Evolutionary conservation across 768 basidiomycete species (phyloP), one percentile per base, ranked within the genome.

Genomic region (Agrocybe pediades): DNA sequence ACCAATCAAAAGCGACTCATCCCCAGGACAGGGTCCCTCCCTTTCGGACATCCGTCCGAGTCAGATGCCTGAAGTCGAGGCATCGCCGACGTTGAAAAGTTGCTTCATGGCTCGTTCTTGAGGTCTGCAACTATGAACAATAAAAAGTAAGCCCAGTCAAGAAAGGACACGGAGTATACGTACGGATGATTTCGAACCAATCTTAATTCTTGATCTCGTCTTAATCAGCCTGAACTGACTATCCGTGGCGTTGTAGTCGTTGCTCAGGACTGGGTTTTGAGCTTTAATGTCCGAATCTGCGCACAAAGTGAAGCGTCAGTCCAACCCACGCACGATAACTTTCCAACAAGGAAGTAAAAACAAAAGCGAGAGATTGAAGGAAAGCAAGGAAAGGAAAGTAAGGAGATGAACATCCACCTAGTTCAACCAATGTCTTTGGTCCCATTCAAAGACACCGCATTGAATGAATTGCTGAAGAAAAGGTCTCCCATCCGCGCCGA

Each of bases 221-320:
- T 60, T 55, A 6, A 62, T 68, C 16, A 77, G 68, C 2, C 33
- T 56, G 57, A 73, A 23, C 58, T 60, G 43, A 78, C 57, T 15
- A n/a, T 73, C 74, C 11, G 66, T 59, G 33, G 41, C 33, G 15
- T 59, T 43, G 54, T 74, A 79, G 49, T 67, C 73, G 4, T 56
- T 33, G 62, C 78, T 79, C 62, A 79, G 56, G 9, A 68, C 72
- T 26, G 57, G 45, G 26, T 78, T 71, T 52, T 75, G 75, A 8
- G 59, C 57, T 6, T 48, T 26, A 48, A 80, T 67, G 55, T 71
- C 66, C 1, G 51, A 40, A 15, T 63, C 62, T 15, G 15, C 7
- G 29, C 6, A 6, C 6, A 30, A 33, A 42, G 39, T 17, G 19
- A 43, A 11, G 25, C n/a, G n/a, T n/a, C n/a, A n/a, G n/a, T n/a